These are phyloP conservation scores for Sugiyamaella castrensis DNA, from an alignment of 1,139 yeast species.

Conservation along the genomic window DNA sequence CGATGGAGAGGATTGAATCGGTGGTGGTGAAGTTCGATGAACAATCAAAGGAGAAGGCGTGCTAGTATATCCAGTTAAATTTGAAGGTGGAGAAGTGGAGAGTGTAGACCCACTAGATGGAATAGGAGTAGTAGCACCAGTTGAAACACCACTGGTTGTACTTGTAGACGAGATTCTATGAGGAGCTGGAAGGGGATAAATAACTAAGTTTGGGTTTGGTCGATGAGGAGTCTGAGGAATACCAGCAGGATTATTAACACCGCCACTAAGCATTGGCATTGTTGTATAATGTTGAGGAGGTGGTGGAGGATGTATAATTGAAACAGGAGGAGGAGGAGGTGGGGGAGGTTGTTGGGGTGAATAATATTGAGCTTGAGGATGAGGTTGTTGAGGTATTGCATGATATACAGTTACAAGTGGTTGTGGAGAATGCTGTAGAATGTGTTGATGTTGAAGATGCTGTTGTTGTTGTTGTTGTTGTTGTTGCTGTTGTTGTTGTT, in stretches of 20 bases:
- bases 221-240: constrained; percentile 6
- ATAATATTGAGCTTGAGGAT: neutral
- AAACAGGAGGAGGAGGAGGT: constrained; percentile 13
- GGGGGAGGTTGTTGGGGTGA: constrained; percentile 6
- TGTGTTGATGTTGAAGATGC: constrained; percentile 5
- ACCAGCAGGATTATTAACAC: neutral
- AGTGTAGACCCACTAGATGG: constrained; percentile 4
- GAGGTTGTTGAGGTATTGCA: neutral
- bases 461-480: constrained; percentile 17
- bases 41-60: constrained; percentile 9
- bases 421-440: constrained; percentile 4
- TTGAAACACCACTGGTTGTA: constrained; percentile 1
- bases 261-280: neutral
- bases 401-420: neutral
- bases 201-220: constrained; percentile 7
- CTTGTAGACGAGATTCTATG: neutral
- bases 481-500: constrained; percentile 19
- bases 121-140: constrained; percentile 1
- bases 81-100: constrained; percentile 8
- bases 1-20: constrained; percentile 7
- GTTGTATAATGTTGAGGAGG: neutral
- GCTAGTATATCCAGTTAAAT: neutral
- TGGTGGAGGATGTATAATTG: neutral
- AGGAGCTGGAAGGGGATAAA: constrained; percentile 4
- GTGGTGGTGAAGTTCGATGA: constrained; percentile 3